Evolutionary conservation across 1,284 basidiomycete species (phyloP).

Genomic region (Boletus semigastroideus): DNA sequence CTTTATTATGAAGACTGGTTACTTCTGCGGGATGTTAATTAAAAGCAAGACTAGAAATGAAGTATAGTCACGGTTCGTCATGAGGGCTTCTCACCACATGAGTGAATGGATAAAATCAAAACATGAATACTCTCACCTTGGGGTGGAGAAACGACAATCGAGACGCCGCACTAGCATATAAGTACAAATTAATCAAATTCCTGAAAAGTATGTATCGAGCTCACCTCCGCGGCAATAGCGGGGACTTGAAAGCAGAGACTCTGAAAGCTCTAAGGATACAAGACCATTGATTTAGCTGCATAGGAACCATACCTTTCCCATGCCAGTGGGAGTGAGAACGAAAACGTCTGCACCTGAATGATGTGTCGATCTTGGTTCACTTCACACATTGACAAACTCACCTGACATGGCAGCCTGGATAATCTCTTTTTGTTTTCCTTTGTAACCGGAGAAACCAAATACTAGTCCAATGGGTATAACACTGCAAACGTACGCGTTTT

Average conservation of each 20-base stretch:
- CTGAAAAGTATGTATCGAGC: neutral
- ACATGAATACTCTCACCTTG: conserved; percentile 42
- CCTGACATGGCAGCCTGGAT: conserved; percentile 67
- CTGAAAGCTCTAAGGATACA: conserved; percentile 25
- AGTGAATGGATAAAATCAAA: neutral
- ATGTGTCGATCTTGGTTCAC: neutral
- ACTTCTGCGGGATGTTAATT: conserved; percentile 51
- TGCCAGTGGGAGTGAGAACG: conserved; percentile 84
- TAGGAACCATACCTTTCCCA: conserved; percentile 71
- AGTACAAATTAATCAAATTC: neutral
- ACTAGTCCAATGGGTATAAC: conserved; percentile 38
- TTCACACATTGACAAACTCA: conserved; percentile 26
- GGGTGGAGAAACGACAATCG: conserved; percentile 78
- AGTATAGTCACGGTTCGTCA: conserved; percentile 70
- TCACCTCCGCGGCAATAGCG: conserved; percentile 65
- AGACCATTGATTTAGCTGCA: neutral
- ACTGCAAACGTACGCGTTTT: neutral
- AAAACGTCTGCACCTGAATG: conserved; percentile 66
- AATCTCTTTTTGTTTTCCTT: conserved; percentile 77
- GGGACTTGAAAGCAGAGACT: conserved; percentile 89
- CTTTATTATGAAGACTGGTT: conserved; percentile 53
- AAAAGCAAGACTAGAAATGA: neutral
- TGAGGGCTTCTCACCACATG: conserved; percentile 55
- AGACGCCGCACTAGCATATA: conserved; percentile 43
- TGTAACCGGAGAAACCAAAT: conserved; percentile 67